Evolutionary conservation across 805 yeast genomes (phyloP).

Genomic region (Saccharomycopsis sp.): DNA sequence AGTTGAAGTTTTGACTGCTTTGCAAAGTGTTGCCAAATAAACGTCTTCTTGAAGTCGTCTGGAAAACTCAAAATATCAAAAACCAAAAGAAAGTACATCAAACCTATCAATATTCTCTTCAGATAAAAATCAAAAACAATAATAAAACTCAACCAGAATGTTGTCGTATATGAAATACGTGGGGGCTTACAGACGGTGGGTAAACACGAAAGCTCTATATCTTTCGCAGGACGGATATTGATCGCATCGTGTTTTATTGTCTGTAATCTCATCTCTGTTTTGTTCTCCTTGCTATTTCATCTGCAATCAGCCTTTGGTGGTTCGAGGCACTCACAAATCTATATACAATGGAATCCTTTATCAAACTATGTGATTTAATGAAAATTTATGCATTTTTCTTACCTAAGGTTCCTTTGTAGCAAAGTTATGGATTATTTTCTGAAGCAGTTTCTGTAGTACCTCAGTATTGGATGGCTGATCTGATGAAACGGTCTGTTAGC

Average conservation of each 20-base stretch:
- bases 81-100: not conserved
- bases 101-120: not conserved
- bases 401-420: too few species aligned
- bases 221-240: too few species aligned
- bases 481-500: too few species aligned
- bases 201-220: too few species aligned
- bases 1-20: conserved; percentile 93
- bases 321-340: not conserved
- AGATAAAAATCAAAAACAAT: not conserved
- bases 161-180: too few species aligned
- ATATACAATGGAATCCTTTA: conserved; percentile 1
- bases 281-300: not conserved
- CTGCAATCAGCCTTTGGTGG: not conserved
- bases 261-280: too few species aligned
- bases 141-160: not conserved
- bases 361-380: not conserved
- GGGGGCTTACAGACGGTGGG: too few species aligned
- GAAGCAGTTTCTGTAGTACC: not conserved
- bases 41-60: too few species aligned
- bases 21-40: conserved; percentile 74
- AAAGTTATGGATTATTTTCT: too few species aligned
- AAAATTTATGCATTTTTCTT: not conserved
- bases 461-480: not conserved
- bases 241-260: not conserved
- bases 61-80: too few species aligned